Percentiles rank a stretch among this genome's conserved stretches.
Conservation (phyloP, 1,284 basidiomycete genomes). For the Trametes versicolor region DNA sequence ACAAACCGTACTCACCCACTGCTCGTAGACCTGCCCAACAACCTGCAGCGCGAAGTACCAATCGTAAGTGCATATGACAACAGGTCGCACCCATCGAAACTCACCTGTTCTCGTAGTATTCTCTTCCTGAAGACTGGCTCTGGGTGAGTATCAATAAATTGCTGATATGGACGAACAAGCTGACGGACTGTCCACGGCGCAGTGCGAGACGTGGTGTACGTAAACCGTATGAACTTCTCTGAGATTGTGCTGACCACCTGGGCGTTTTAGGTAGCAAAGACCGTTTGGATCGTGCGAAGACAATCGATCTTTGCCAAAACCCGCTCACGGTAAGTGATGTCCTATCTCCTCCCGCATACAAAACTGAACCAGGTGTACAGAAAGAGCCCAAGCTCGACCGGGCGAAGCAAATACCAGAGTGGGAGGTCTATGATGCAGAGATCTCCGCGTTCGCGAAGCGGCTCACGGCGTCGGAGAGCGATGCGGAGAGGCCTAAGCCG, state of each 20-base stretch:
- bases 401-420: constrained; percentile 96
- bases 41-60: constrained; percentile 87
- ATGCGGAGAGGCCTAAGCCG: background rate
- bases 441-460: constrained; percentile 76
- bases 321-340: constrained; percentile 78
- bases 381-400: constrained; percentile 96
- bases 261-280: constrained; percentile 75
- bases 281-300: constrained; percentile 82
- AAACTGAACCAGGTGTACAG: constrained; percentile 49
- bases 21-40: constrained; percentile 86
- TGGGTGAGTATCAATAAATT: constrained; percentile 69
- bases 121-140: constrained; percentile 90
- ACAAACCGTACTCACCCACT: background rate
- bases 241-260: constrained; percentile 25
- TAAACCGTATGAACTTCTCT: constrained; percentile 20
- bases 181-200: constrained; percentile 11
- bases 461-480: background rate
- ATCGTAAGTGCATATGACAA: constrained; percentile 67
- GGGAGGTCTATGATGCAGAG: constrained; percentile 91
- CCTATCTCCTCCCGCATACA: background rate
- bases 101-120: constrained; percentile 63
- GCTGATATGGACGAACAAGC: background rate
- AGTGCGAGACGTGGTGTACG: constrained; percentile 92
- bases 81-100: background rate
- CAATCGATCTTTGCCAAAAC: constrained; percentile 94